phyloP scores from a whole-genome alignment of 306 rosid species.

The Vigna trinervia region DNA sequence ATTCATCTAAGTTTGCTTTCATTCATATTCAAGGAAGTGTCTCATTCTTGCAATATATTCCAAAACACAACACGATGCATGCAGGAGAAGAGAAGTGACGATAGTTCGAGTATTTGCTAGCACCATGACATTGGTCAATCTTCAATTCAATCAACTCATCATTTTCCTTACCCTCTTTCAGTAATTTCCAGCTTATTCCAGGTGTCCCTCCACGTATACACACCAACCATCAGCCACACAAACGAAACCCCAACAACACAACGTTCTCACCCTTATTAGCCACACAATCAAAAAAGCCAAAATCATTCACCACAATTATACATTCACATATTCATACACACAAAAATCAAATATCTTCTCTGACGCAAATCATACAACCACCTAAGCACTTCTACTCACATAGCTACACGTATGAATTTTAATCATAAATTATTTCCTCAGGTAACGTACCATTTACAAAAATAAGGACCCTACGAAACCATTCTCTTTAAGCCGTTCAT shows the following conservation, averaged over 20 bases:
- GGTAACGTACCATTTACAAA: conserved; percentile 31
- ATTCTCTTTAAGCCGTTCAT: not conserved
- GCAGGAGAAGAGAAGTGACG: not conserved
- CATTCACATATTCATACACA: not conserved
- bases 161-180: not conserved
- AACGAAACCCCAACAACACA: not conserved
- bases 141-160: conserved; percentile 48
- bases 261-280: conserved; percentile 11
- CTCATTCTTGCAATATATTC: conserved; percentile 9
- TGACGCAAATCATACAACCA: conserved; percentile 41
- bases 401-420: conserved; percentile 41
- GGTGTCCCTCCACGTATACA: conserved; percentile 49
- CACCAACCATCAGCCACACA: conserved; percentile 10
- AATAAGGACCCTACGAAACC: conserved; percentile 43
- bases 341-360: conserved; percentile 29
- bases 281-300: conserved; percentile 22
- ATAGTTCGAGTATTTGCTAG: conserved; percentile 43
- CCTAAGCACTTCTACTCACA: conserved; percentile 42
- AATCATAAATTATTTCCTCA: conserved; percentile 36
- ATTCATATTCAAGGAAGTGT: not conserved
- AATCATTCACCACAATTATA: conserved; percentile 31
- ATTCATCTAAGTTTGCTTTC: not conserved
- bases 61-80: not conserved
- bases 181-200: conserved; percentile 40
- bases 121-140: conserved; percentile 40